phyloP scores from a whole-genome alignment of 2,329 filamentous ascomycete species.

The Cytospora paraplurivora region DNA sequence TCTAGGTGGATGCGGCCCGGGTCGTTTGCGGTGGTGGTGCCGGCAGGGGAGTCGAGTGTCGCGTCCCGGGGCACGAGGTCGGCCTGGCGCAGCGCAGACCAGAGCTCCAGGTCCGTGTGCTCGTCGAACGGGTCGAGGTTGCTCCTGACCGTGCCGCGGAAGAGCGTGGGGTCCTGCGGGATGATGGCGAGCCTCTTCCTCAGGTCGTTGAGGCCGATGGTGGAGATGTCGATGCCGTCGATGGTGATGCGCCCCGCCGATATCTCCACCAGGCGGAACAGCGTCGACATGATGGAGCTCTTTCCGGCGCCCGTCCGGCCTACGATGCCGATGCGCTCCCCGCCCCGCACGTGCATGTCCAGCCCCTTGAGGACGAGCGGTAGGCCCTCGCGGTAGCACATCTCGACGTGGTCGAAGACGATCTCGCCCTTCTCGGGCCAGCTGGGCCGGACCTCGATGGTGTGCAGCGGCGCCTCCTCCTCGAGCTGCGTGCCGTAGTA shows the following conservation, averaged over 20 bases:
- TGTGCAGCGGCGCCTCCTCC: constrained; percentile 83
- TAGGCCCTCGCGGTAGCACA: constrained; percentile 73
- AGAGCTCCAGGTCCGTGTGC: constrained; percentile 75
- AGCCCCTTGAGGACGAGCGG: constrained; percentile 74
- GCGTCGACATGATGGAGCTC: constrained; percentile 63
- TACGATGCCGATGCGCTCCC: constrained; percentile 75
- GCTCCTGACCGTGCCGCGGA: constrained; percentile 72
- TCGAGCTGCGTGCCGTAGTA: constrained; percentile 88
- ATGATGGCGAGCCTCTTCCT: constrained; percentile 65
- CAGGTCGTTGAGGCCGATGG: constrained; percentile 61
- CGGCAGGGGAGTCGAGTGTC: constrained; percentile 35
- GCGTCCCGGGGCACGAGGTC: constrained; percentile 63
- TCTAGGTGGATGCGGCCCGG: constrained; percentile 77
- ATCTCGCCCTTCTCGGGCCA: constrained; percentile 92
- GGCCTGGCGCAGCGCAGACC: constrained; percentile 75
- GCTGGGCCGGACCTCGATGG: constrained; percentile 67
- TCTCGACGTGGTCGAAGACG: constrained; percentile 71
- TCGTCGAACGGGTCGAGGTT: constrained; percentile 83
- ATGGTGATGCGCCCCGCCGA: constrained; percentile 46
- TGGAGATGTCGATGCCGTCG: constrained; percentile 56
- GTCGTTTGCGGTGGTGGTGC: constrained; percentile 31
- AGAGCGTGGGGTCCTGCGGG: constrained; percentile 67
- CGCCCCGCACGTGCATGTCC: constrained; percentile 70
- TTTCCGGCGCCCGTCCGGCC: constrained; percentile 69
- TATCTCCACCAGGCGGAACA: constrained; percentile 61